Evolutionary conservation across 2,329 filamentous ascomycete species (phyloP), one percentile per base, ranked within the genome.

Genomic region (Madurella fahalii): DNA sequence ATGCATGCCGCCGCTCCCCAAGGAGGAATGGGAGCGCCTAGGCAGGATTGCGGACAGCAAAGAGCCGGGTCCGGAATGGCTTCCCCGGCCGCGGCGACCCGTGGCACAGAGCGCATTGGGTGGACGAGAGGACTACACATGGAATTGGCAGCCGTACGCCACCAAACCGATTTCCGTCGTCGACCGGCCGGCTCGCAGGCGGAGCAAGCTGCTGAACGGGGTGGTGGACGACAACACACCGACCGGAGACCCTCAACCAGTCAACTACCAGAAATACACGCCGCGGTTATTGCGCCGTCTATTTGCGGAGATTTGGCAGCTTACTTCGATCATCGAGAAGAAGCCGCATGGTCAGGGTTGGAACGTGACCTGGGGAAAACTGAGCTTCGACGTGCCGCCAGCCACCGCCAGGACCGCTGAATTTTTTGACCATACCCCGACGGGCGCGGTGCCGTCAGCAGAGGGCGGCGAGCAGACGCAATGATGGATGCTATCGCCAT

Each of bases 21-120:
- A 65, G 30, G 69, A 71, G 16, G 80, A 85, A 63, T 86, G 81
- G 81, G 72, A 84, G 13, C 64, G 75, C 13, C 67, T 86, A n/a
- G 67, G 67, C n/a, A 67, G 68, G 20, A 61, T 86, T 37, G 73
- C 73, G 2, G 58, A 62, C 8, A 81, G 77, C 1, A 68, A 68
- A 25, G 72, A 73, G 9, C 65, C 64, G 2, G 62, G 46, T 48
- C 57, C 17, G 56, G 67, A 73, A 32, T 77, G 74, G 69, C 61
- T 54, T 16, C 59, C 76, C 1, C 75, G 76, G 18, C 41, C 58
- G 1, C 66, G 73, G 32, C 65, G 75, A 30, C 54, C 68, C 0
- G 61, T 71, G 12, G 72, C 68, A 1, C 58, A 39, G 25, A 31
- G 55, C 4, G 45, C 41, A 11, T 47, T 9, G 30, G 32, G 16